Conservation (phyloP, 306 rosid genomes). For the Quercus agrifolia region DNA sequence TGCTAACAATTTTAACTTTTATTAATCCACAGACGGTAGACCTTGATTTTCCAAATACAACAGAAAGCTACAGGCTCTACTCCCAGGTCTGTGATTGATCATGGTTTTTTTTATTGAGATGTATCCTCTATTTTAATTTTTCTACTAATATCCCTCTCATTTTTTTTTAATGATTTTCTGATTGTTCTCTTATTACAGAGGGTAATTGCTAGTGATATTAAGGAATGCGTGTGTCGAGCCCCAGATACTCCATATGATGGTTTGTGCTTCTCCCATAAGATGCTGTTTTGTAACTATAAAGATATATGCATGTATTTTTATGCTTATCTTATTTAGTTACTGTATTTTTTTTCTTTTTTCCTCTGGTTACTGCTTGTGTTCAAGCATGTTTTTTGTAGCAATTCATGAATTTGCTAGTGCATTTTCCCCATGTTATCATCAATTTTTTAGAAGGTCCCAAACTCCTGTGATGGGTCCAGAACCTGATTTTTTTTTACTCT, state of each 20-base stretch:
- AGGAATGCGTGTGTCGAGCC: constrained; percentile 96
- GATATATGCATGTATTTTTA: background rate
- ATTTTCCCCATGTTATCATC: background rate
- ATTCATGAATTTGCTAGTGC: background rate
- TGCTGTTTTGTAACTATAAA: constrained; percentile 2
- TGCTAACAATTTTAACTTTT: constrained; percentile 3
- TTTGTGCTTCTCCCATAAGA: constrained; percentile 29
- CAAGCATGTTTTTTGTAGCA: background rate
- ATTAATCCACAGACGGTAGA: constrained; percentile 70
- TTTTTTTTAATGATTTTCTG: constrained; percentile 5
- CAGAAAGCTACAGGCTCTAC: constrained; percentile 91
- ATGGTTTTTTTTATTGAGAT: constrained; percentile 18
- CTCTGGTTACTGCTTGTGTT: background rate
- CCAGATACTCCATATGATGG: constrained; percentile 99
- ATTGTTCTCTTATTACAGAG: constrained; percentile 54
- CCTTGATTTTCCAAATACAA: constrained; percentile 80
- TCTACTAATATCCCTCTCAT: background rate
- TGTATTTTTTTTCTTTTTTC: background rate
- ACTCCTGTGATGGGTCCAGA: background rate
- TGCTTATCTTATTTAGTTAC: background rate
- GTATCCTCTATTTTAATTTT: background rate
- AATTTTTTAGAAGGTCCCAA: background rate
- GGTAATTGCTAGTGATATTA: constrained; percentile 92
- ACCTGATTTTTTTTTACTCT: background rate
- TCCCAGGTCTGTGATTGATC: constrained; percentile 71